Evolutionary conservation across 257 asterid genomes (phyloP).

Genomic region (Handroanthus guayacan): DNA sequence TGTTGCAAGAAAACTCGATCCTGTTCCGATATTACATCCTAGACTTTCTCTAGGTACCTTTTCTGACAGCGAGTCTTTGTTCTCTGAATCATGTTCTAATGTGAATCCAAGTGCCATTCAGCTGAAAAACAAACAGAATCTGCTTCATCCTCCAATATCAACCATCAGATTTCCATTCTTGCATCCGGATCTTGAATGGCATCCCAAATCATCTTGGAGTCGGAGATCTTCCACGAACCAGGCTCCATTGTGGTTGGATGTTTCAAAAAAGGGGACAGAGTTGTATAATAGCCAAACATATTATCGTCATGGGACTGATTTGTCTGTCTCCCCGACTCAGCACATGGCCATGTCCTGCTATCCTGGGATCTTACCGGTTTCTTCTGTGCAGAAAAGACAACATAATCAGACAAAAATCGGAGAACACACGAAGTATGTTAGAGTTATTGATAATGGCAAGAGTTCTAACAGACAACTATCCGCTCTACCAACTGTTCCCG

Average conservation of each 20-base stretch:
- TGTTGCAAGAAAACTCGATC: slow-evolving; percentile 41
- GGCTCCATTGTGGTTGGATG: slow-evolving; percentile 42
- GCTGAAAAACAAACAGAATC: slow-evolving; percentile 43
- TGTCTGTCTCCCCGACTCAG: slow-evolving; percentile 38
- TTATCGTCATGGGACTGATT: slow-evolving; percentile 35
- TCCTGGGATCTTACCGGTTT: slow-evolving; percentile 38
- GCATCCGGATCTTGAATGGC: slow-evolving; percentile 49
- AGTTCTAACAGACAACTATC: slow-evolving; percentile 46
- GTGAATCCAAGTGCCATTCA: slow-evolving; percentile 32
- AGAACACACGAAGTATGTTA: slow-evolving; percentile 30
- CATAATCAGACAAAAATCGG: slow-evolving; percentile 38
- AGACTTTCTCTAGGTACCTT: slow-evolving; percentile 34
- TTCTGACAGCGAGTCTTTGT: slow-evolving; percentile 29
- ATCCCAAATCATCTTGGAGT: slow-evolving; percentile 45
- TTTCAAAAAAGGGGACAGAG: slow-evolving; percentile 41
- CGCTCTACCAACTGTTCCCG: slow-evolving; percentile 41
- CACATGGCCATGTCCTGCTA: slow-evolving; percentile 37
- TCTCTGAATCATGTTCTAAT: slow-evolving; percentile 38
- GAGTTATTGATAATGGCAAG: slow-evolving; percentile 41
- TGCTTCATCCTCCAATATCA: slow-evolving; percentile 38
- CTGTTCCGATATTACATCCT: slow-evolving; percentile 38
- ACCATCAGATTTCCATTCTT: slow-evolving; percentile 58
- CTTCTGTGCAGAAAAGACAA: slow-evolving; percentile 38
- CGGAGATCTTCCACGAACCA: slow-evolving; percentile 44
- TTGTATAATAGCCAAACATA: slow-evolving; percentile 36